phyloP scores from a whole-genome alignment of 768 basidiomycete genomes.

The Neoboletus magnificus region DNA sequence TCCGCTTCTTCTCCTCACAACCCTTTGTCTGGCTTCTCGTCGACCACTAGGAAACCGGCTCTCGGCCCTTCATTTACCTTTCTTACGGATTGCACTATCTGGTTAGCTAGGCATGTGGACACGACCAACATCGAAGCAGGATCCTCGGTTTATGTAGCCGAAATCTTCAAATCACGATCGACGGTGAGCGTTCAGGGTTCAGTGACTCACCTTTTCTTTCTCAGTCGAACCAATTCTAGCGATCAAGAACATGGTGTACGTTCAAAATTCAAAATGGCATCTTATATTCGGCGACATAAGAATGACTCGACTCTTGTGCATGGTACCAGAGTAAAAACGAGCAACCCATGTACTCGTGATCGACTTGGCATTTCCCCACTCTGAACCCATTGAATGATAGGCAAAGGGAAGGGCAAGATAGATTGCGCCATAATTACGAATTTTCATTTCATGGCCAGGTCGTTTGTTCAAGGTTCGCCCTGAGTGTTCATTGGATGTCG shows the following conservation, averaged over 20 bases:
- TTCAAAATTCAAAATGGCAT: constrained; percentile 40
- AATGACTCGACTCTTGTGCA: background rate
- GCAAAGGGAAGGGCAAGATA: background rate
- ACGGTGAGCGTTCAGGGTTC: constrained; percentile 29
- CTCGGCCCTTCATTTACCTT: constrained; percentile 74
- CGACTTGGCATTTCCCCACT: background rate
- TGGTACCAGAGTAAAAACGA: background rate
- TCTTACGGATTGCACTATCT: constrained; percentile 70
- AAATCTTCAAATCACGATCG: constrained; percentile 43
- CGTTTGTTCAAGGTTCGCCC: background rate
- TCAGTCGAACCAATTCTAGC: constrained; percentile 24
- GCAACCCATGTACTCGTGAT: background rate
- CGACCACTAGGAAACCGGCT: constrained; percentile 57
- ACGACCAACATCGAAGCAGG: constrained; percentile 13
- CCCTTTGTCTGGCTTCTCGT: constrained; percentile 33
- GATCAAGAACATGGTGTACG: constrained; percentile 36
- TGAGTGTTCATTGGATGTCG: no score
- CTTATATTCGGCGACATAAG: constrained; percentile 13
- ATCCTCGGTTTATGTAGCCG: constrained; percentile 32
- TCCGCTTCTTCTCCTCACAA: constrained; percentile 34
- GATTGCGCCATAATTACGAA: background rate
- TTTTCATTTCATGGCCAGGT: background rate
- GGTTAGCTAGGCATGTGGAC: constrained; percentile 44
- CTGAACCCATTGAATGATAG: background rate
- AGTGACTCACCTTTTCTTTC: background rate